phyloP scores from a whole-genome alignment of 1,139 yeast species.

The Suhomyces coccinellae region DNA sequence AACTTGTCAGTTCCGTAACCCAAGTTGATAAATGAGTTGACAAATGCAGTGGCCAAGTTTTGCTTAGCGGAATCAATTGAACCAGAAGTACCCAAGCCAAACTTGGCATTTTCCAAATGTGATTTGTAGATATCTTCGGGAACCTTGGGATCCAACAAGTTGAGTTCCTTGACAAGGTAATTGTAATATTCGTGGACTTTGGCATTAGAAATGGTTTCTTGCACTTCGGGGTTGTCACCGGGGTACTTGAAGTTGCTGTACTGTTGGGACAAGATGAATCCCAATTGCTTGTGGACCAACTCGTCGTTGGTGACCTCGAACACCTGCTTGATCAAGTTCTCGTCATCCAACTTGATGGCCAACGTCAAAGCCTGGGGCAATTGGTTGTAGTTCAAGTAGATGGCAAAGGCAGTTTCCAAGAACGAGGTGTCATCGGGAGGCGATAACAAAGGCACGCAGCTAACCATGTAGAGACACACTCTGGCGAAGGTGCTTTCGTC shows the following conservation, averaged over 20 bases:
- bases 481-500: slow-evolving; percentile 83
- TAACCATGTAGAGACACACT: slow-evolving; percentile 91
- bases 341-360: slow-evolving; percentile 89
- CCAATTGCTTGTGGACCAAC: slow-evolving; percentile 83
- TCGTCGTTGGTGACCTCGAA: slow-evolving; percentile 74
- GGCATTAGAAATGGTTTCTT: slow-evolving; percentile 81
- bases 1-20: slow-evolving; percentile 89
- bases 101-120: slow-evolving; percentile 72
- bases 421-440: slow-evolving; percentile 92
- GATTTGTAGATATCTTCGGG: slow-evolving; percentile 96
- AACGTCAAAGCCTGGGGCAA: slow-evolving; percentile 86
- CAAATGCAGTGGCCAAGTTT: slow-evolving; percentile 93
- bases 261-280: slow-evolving; percentile 85
- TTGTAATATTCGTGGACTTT: slow-evolving; percentile 76
- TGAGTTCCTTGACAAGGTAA: slow-evolving; percentile 82
- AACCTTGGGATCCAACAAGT: slow-evolving; percentile 82
- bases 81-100: slow-evolving; percentile 57
- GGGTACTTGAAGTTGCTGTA: slow-evolving; percentile 71
- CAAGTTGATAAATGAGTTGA: slow-evolving; percentile 85
- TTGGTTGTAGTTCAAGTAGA: slow-evolving; percentile 76
- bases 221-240: slow-evolving; percentile 72
- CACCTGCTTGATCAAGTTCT: slow-evolving; percentile 71
- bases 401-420: slow-evolving; percentile 86
- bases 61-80: slow-evolving; percentile 94
- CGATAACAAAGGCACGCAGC: slow-evolving; percentile 92